A percentile compares a stretch with the other conserved stretches of the same genome.
Conservation (phyloP, 331 rosid species). For the Pyracantha coccinea region DNA sequence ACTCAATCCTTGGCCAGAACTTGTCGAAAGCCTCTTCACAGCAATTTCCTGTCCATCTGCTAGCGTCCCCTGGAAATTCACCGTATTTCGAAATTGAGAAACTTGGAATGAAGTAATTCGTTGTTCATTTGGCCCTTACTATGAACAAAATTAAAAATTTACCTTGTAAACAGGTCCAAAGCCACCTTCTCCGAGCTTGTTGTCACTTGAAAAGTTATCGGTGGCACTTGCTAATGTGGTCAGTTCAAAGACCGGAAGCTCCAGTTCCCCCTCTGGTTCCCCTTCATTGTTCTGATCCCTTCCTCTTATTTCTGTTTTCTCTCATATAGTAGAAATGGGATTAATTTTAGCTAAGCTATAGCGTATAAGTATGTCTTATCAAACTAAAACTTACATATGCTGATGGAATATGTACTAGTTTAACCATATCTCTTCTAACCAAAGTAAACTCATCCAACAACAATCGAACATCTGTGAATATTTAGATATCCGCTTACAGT, state of each 20-base stretch:
- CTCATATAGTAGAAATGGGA: neutral
- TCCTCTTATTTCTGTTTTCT: neutral
- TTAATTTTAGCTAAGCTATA: neutral
- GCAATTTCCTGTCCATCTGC: conserved; percentile 20
- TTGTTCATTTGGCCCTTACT: neutral
- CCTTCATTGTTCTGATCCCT: neutral
- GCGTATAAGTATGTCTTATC: neutral
- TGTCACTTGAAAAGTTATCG: conserved; percentile 19
- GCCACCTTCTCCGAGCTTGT: conserved; percentile 41
- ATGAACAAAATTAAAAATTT: neutral
- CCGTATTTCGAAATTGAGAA: neutral
- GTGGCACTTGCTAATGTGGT: conserved; percentile 20
- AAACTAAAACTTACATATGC: neutral
- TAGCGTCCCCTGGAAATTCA: conserved; percentile 18
- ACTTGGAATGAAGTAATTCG: neutral
- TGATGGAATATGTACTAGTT: neutral
- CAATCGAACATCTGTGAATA: too few species aligned
- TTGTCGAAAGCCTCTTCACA: conserved; percentile 24
- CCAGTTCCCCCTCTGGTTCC: conserved; percentile 16
- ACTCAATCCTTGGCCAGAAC: conserved; percentile 21
- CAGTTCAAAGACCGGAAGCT: conserved; percentile 29
- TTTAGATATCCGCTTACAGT: too few species aligned
- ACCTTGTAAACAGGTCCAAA: conserved; percentile 39
- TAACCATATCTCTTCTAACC: neutral
- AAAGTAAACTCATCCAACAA: too few species aligned